phyloP scores from a whole-genome alignment of 192 early-diverging fungal species.

The Geranomyces variabilis region DNA sequence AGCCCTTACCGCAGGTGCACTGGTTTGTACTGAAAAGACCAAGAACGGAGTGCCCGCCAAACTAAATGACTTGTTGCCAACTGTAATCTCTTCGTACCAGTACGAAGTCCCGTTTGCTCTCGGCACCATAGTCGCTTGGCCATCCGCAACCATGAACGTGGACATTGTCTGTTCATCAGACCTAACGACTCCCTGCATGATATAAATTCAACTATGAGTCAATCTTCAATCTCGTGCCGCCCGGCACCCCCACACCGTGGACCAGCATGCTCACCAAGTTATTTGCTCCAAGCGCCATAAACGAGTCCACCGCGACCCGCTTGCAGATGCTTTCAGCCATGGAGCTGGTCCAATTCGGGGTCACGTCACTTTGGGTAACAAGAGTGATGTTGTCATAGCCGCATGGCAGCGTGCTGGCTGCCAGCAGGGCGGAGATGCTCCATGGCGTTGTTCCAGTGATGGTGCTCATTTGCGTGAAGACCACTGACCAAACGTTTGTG shows the following conservation, averaged over 20 bases:
- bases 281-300: neutral
- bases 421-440: neutral
- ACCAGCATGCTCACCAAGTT: neutral
- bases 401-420: neutral
- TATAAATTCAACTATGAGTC: neutral
- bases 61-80: neutral
- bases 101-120: neutral
- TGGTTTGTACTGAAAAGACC: constrained; percentile 7
- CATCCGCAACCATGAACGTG: neutral
- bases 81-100: neutral
- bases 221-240: neutral
- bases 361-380: neutral
- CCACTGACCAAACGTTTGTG: neutral
- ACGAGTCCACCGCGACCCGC: neutral
- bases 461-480: neutral
- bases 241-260: neutral
- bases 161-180: neutral
- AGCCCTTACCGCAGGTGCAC: neutral
- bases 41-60: neutral
- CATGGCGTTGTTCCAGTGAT: neutral
- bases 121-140: neutral
- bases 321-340: neutral
- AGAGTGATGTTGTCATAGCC: neutral
- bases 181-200: neutral
- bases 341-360: neutral